A percentile compares a stretch with the other conserved stretches of the same genome.
phyloP scores from a whole-genome alignment of 2,329 filamentous ascomycete species.

The Paraphoma chrysanthemicola region DNA sequence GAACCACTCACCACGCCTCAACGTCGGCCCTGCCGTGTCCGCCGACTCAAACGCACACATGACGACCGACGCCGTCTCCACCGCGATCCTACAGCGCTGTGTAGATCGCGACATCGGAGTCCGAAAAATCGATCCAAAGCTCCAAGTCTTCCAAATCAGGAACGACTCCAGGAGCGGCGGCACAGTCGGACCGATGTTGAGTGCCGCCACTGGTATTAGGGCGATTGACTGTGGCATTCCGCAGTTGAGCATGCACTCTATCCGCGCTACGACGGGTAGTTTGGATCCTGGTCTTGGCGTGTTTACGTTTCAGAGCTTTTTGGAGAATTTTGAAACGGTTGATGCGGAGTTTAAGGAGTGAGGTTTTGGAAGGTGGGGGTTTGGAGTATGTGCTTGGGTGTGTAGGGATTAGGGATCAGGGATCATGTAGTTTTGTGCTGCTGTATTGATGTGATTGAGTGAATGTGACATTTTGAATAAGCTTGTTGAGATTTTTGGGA shows the following conservation, averaged over 20 bases:
- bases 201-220: slow-evolving; percentile 78
- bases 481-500: too few relatives aligned
- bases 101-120: slow-evolving; percentile 66
- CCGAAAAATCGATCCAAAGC: slow-evolving; percentile 56
- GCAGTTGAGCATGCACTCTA: slow-evolving; percentile 92
- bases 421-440: background rate
- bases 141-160: slow-evolving; percentile 93
- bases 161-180: slow-evolving; percentile 91
- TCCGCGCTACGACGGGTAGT: slow-evolving; percentile 85
- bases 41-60: slow-evolving; percentile 92
- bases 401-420: background rate
- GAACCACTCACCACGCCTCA: slow-evolving; percentile 85
- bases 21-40: slow-evolving; percentile 82
- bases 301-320: slow-evolving; percentile 86
- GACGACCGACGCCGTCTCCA: slow-evolving; percentile 90
- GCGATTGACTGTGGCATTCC: slow-evolving; percentile 88
- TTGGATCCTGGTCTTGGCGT: slow-evolving; percentile 88
- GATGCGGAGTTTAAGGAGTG: slow-evolving; percentile 74
- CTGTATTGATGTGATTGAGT: too few relatives aligned
- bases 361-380: too few relatives aligned
- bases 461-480: too few relatives aligned
- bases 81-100: slow-evolving; percentile 78
- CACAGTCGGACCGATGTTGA: slow-evolving; percentile 93
- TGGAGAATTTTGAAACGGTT: slow-evolving; percentile 84
- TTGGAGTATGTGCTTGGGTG: background rate